A percentile compares a stretch with the other conserved stretches of the same genome.
These are phyloP conservation scores for Chlamydomonas sphaeroides DNA, from an alignment of 139 green algal genomes.

Conservation along the genomic window DNA sequence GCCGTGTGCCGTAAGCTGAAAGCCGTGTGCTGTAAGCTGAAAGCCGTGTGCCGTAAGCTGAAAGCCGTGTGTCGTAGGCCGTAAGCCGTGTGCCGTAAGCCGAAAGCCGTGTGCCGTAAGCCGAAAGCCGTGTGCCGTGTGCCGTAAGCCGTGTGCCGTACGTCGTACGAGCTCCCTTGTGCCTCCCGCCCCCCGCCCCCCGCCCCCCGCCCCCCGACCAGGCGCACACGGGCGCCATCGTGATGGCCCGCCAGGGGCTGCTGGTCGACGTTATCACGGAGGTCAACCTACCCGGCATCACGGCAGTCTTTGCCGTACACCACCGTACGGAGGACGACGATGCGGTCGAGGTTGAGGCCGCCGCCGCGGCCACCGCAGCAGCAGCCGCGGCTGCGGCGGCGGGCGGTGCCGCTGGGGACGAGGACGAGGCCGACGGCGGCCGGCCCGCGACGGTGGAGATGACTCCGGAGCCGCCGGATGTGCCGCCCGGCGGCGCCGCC, in stretches of 20 bases:
- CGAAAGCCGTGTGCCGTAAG: too few relatives aligned
- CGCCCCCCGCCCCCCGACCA: constrained; percentile 31
- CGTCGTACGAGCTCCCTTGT: too few relatives aligned
- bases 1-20: too few relatives aligned
- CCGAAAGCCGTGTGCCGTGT: too few relatives aligned
- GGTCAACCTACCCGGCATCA: constrained; percentile 67
- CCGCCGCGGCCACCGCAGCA: not conserved
- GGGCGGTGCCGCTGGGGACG: not conserved
- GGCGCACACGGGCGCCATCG: constrained; percentile 78
- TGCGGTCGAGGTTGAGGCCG: not conserved
- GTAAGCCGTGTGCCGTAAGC: too few relatives aligned
- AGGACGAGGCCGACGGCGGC: not conserved
- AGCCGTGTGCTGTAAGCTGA: too few relatives aligned
- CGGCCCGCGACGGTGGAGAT: not conserved
- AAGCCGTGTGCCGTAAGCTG: too few relatives aligned
- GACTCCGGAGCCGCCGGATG: not conserved
- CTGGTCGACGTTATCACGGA: constrained; percentile 81
- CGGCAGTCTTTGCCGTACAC: constrained; percentile 82
- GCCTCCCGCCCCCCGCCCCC: not conserved
- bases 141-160: too few relatives aligned
- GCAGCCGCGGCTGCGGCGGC: not conserved
- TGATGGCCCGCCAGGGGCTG: constrained; percentile 75
- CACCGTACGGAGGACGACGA: constrained; percentile 47
- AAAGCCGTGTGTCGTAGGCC: too few relatives aligned
- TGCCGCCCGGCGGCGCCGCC: not conserved